A percentile compares a stretch with the other conserved stretches of the same genome.
Conservation (phyloP, 495 filamentous ascomycete genomes). For the Staphylotrichum longicolle region DNA sequence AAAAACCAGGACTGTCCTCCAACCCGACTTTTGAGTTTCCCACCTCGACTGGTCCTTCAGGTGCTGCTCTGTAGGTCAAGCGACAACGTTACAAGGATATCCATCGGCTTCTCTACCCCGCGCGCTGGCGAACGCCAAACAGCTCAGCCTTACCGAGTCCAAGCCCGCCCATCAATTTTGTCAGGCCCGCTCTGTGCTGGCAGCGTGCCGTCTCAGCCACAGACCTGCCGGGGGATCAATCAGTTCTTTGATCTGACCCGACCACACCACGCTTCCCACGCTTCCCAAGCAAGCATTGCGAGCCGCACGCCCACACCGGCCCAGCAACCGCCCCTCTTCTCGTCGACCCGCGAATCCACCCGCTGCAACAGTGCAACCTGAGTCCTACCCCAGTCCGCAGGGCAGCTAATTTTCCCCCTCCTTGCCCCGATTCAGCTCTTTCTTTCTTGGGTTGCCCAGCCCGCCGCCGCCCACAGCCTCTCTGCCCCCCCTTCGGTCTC, state of each 20-base stretch:
- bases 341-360: constrained; percentile 17
- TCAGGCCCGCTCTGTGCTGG: constrained; percentile 23
- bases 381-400: constrained; percentile 18
- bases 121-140: constrained; percentile 13
- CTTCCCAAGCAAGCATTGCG: constrained; percentile 22
- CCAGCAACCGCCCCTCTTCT: constrained; percentile 1
- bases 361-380: constrained; percentile 13
- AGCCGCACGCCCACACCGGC: constrained; percentile 10
- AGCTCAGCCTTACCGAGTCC: constrained; percentile 29
- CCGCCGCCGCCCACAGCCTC: constrained; percentile 27
- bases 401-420: constrained; percentile 21
- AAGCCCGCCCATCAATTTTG: constrained; percentile 20
- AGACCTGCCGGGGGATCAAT: constrained; percentile 1
- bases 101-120: neutral
- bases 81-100: too few relatives aligned
- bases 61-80: too few relatives aligned
- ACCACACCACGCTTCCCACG: neutral
- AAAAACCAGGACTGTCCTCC: too few relatives aligned
- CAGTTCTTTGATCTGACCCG: constrained; percentile 11
- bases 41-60: too few relatives aligned
- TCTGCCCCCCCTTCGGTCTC: constrained; percentile 13
- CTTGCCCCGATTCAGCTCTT: constrained; percentile 25
- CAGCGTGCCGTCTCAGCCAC: constrained; percentile 28
- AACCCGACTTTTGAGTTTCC: too few relatives aligned
- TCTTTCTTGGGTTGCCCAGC: constrained; percentile 24